A percentile compares a stretch with the other conserved stretches of the same genome.
Conservation (phyloP, 345 rosid species). For the Melastoma malabathricum region DNA sequence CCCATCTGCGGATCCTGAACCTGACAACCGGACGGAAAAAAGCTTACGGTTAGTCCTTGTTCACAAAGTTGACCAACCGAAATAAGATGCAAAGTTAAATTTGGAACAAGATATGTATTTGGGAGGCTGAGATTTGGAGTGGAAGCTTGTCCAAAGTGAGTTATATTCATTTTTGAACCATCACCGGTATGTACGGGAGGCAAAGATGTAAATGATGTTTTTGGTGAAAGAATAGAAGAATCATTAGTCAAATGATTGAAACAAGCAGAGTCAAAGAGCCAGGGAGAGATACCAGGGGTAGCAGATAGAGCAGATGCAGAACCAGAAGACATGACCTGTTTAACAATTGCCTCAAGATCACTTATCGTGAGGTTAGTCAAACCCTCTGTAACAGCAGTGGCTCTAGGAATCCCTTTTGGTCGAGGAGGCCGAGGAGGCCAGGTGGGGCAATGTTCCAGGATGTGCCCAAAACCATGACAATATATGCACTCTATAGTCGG, state of each 20-base stretch:
- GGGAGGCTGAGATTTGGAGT: not conserved
- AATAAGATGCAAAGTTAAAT: conserved; percentile 4
- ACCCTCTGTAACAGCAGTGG: not conserved
- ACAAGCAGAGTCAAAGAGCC: conserved; percentile 3
- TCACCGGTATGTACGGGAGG: not conserved
- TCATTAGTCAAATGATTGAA: conserved; percentile 1
- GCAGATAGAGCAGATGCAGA: not conserved
- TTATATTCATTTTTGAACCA: not conserved
- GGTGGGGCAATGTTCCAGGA: too few relatives aligned
- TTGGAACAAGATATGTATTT: not conserved
- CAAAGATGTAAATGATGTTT: too few relatives aligned
- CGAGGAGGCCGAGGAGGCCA: not conserved
- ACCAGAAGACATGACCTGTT: not conserved
- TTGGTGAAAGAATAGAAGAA: not conserved
- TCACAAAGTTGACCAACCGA: conserved; percentile 5
- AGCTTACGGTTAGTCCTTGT: not conserved
- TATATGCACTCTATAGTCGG: too few relatives aligned
- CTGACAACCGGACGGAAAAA: not conserved
- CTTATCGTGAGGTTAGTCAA: not conserved
- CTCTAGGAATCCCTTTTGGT: not conserved
- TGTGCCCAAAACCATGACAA: too few relatives aligned
- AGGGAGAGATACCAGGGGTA: not conserved
- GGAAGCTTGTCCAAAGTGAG: not conserved
- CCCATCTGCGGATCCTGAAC: conserved; percentile 1
- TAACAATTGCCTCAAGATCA: not conserved